Base-by-base conservation (phyloP, 169 alveolate species). In the Babesia gibsoni region DNA sequence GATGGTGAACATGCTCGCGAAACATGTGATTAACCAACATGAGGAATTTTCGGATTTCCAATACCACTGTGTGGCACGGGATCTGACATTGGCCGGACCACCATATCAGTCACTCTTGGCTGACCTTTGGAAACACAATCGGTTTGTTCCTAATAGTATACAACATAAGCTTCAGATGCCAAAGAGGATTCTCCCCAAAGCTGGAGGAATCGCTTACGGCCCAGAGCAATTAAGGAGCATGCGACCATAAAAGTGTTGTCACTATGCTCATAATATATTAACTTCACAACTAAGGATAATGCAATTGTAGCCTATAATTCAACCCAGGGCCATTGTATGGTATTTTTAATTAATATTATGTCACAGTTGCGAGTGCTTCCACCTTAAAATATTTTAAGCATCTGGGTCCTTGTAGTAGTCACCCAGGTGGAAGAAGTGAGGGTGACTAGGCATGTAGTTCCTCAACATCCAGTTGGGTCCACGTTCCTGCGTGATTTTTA, bases 401-500 rank as follows among this genome's bases (percentile, higher is more conserved):
- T 87, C 92, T 2, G 92, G 86, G 67, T 87, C 92, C 64, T 87
- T 83, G 78, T 87, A 87, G 84, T 87, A 87, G 73, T 87, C 84
- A 52, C 92, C 89, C 72, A 87, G 82, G 67, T 73, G 73, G 20
- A 77, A 41, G 56, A 83, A 81, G 58, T 89, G 84, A 4, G 96
- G 96, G 66, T 91, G 96, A 25, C 87, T 66, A 29, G 94, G 92
- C 57, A 91, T 46, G 82, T 81, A 90, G 78, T 91, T 86, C 52
- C 88, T 84, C 37, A 90, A 83, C 59, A 90, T 77, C 95, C 95
- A 91, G 68, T 89, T 84, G 9, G 94, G 84, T 6, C 96, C 96
- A 56, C 96, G 92, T 57, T 91, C 96, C 89, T 90, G 84, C 14
- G 32, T 22, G 39, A n/a, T 25, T 12, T 29, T 56, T 20, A 12